These are phyloP conservation scores for Gossypium aridum DNA, from an alignment of 441 rosid species.

Conservation along the genomic window DNA sequence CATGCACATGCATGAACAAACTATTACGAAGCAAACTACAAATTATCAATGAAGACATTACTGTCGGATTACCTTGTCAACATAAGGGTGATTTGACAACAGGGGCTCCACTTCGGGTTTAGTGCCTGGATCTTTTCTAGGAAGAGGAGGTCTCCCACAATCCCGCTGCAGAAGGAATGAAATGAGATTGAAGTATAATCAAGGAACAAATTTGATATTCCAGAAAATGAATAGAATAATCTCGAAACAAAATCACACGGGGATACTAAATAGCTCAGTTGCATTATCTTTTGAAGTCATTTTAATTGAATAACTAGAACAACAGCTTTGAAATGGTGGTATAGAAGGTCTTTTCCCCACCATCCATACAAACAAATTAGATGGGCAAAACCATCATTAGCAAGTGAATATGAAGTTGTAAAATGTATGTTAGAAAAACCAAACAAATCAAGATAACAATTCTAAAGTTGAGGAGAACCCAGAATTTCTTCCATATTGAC, in stretches of 20 bases:
- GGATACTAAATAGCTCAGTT: neutral
- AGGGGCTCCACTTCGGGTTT: slow-evolving; percentile 84
- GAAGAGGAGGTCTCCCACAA: slow-evolving; percentile 87
- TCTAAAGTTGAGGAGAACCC: neutral
- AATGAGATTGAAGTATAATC: slow-evolving; percentile 2
- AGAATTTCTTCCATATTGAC: neutral
- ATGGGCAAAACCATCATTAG: neutral
- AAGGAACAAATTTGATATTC: neutral
- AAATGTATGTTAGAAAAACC: neutral
- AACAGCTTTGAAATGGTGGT: neutral
- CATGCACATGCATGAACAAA: neutral
- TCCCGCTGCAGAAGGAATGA: slow-evolving; percentile 55
- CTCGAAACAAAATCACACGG: neutral
- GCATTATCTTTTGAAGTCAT: neutral
- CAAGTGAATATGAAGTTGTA: neutral
- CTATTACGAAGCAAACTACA: neutral
- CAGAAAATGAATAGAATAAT: neutral
- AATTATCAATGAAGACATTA: neutral
- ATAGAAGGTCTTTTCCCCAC: neutral
- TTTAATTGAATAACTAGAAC: neutral
- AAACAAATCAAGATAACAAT: neutral
- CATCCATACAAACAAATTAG: neutral
- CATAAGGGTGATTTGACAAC: slow-evolving; percentile 87
- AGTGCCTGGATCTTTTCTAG: slow-evolving; percentile 63
- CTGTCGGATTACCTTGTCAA: slow-evolving; percentile 52